These are phyloP conservation scores for Claviceps digitariae DNA, from an alignment of 2,329 filamentous ascomycete species.

Conservation along the genomic window DNA sequence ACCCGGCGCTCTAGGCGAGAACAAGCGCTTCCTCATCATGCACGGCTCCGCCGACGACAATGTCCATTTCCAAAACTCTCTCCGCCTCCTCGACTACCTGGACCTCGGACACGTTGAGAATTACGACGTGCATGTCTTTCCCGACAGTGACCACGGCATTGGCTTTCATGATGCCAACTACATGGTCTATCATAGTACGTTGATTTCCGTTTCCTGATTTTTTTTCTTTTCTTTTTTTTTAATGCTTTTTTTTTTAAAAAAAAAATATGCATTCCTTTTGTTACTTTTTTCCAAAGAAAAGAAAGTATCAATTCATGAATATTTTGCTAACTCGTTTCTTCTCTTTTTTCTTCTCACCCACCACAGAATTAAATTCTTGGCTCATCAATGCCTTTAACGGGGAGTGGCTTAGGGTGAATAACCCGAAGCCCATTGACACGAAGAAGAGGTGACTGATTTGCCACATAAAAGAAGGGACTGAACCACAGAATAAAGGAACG, in stretches of 20 bases:
- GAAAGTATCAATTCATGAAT: no score
- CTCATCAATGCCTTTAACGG: slow-evolving; percentile 96
- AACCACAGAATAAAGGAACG: neutral
- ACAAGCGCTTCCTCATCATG: slow-evolving; percentile 85
- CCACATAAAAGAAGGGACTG: neutral
- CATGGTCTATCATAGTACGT: slow-evolving; percentile 85
- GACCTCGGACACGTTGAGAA: slow-evolving; percentile 75
- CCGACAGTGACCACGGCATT: slow-evolving; percentile 90
- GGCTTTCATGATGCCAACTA: slow-evolving; percentile 85
- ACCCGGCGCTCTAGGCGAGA: slow-evolving; percentile 56
- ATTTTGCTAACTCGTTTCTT: neutral
- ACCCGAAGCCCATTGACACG: slow-evolving; percentile 32
- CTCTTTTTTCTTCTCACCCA: neutral
- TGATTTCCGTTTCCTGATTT: neutral
- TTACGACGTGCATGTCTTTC: slow-evolving; percentile 94
- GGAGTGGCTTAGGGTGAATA: slow-evolving; percentile 59
- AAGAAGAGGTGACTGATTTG: slow-evolving; percentile 3
- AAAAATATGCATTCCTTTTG: no score
- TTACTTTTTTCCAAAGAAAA: no score
- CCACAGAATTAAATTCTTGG: slow-evolving; percentile 67
- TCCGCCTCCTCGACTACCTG: slow-evolving; percentile 74
- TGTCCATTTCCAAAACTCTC: slow-evolving; percentile 90
- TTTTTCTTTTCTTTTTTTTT: neutral
- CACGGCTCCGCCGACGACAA: slow-evolving; percentile 96
- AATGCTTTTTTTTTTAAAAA: neutral